phyloP scores from a whole-genome alignment of 257 asterid genomes.

The Solanum pinnatisectum region DNA sequence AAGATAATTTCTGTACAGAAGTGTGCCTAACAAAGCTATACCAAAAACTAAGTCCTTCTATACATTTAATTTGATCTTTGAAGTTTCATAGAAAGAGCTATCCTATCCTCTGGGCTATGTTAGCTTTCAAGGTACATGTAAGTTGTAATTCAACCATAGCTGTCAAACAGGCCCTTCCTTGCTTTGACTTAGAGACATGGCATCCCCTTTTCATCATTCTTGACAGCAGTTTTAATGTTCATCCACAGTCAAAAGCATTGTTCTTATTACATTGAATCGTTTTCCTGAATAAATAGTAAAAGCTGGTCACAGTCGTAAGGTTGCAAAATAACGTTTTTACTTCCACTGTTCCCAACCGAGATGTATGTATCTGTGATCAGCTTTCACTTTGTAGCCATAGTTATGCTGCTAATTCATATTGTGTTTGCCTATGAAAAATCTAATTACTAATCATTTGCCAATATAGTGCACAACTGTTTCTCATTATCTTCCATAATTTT shows the following conservation, averaged over 20 bases:
- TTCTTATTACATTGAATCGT: not conserved
- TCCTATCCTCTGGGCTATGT: not conserved
- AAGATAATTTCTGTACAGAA: not conserved
- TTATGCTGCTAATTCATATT: not conserved
- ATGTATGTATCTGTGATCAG: not conserved
- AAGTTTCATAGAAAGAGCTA: not conserved
- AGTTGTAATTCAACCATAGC: not conserved
- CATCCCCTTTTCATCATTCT: not conserved
- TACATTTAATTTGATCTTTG: not conserved
- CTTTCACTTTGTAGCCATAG: not conserved
- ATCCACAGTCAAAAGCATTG: not conserved
- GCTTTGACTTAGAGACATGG: not conserved
- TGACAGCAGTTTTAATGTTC: not conserved
- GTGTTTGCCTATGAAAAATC: not conserved
- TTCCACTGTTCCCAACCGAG: not conserved
- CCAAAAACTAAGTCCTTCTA: not conserved
- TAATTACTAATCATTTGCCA: not conserved
- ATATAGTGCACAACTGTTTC: not conserved
- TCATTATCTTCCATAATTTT: slow-evolving; percentile 6
- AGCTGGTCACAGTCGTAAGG: not conserved
- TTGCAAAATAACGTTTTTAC: not conserved
- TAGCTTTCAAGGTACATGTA: not conserved
- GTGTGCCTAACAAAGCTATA: not conserved
- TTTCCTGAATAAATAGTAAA: not conserved
- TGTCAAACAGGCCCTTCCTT: not conserved